Evolutionary conservation across 2,329 filamentous ascomycete genomes (phyloP), one percentile per base, ranked within the genome.

Genomic region (Ophiosphaerella herpotricha): DNA sequence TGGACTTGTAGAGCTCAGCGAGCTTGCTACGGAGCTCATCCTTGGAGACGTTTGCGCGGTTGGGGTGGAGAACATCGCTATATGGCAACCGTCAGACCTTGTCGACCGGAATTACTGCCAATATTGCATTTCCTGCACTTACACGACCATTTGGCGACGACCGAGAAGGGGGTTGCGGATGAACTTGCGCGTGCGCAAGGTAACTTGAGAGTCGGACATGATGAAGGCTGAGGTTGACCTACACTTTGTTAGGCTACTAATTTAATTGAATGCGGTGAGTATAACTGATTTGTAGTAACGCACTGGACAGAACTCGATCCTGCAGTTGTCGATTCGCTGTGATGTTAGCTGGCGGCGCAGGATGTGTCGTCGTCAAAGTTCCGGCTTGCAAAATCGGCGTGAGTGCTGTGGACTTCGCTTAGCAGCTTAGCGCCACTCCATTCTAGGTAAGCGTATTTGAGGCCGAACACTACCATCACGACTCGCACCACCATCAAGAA

Each of bases 101-200:
- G 50, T 54, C 54, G 54, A 46, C 59, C 52, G 48, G 39, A 55
- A 50, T 50, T 50, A 43, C 40, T 48, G 45, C 45, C 45, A 48
- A 32, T 48, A 48, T 48, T 42, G 48, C 48, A 44, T 54, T 48
- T 57, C 55, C 58, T 60, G 62, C 58, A 71, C 72, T 74, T 91
- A 97, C 93, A 97, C 90, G 82, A 97, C 93, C 91, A 97, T 96
- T 88, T 97, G 93, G 87, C 96, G 96, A 80, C 93, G 90, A 79
- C 89, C 91, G 78, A 99, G 88, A 77, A 99, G 91, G 80, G 94
- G 90, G 88, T 99, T 99, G 85, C 92, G 91, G 83, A 97, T 95
- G 90, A 99, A 99, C 86, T 97, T 97, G 90, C 94, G 93, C 82
- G 94, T 99, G 84, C 94, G 78, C 75, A 81, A 70, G 63, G 78